Evolutionary conservation across 2,329 filamentous ascomycete species (phyloP).

Genomic region (Juglanconis juglandina): DNA sequence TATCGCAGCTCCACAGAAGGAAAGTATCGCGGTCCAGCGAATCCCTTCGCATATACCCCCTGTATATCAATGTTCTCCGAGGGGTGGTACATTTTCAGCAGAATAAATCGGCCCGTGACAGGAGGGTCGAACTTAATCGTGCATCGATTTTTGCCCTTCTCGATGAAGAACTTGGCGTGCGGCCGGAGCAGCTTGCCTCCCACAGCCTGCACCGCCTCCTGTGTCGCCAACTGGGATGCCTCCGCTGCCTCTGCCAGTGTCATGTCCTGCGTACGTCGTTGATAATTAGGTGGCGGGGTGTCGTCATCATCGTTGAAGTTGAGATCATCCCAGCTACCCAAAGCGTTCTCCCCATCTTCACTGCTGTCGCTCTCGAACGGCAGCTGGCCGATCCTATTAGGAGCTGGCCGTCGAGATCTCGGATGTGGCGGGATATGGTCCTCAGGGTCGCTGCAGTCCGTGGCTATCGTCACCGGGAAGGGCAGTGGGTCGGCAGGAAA

Average conservation of each 20-base stretch:
- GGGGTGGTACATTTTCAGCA: constrained; percentile 78
- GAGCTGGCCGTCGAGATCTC: constrained; percentile 35
- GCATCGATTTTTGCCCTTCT: constrained; percentile 77
- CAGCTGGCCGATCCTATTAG: constrained; percentile 51
- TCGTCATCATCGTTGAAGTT: constrained; percentile 25
- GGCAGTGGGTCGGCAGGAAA: constrained; percentile 14
- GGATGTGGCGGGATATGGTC: constrained; percentile 33
- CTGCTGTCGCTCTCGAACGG: constrained; percentile 51
- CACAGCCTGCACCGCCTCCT: constrained; percentile 54
- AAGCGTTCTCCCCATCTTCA: constrained; percentile 32
- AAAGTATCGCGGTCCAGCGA: constrained; percentile 81
- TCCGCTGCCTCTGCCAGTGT: constrained; percentile 40
- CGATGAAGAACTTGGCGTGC: constrained; percentile 80
- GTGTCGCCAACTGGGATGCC: constrained; percentile 50
- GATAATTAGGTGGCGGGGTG: constrained; percentile 17
- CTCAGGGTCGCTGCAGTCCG: constrained; percentile 60
- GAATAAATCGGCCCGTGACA: constrained; percentile 75
- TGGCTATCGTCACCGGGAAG: constrained; percentile 26
- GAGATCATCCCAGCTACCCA: constrained; percentile 30
- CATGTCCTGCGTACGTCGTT: constrained; percentile 25
- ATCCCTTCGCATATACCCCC: constrained; percentile 78
- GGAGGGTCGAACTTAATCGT: constrained; percentile 82
- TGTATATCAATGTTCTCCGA: constrained; percentile 72
- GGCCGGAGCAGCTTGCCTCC: constrained; percentile 64
- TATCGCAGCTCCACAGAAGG: constrained; percentile 63